A percentile compares a stretch with the other conserved stretches of the same genome.
Conservation (phyloP, 371 early-diverging fungal genomes). For the Lichtheimia ornata region DNA sequence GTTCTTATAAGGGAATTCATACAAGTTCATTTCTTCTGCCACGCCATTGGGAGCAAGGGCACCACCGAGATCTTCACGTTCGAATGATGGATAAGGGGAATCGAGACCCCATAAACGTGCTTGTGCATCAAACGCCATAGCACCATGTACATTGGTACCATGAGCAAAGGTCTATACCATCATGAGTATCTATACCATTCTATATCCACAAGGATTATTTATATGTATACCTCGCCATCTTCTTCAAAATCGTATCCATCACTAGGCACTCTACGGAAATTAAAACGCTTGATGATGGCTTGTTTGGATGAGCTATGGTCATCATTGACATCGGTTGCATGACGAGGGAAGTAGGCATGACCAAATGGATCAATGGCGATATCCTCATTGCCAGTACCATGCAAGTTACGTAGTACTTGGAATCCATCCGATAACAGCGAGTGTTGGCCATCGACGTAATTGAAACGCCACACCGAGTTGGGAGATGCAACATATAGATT, state of each 20-base stretch:
- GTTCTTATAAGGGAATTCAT: conserved; percentile 27
- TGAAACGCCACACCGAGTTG: conserved; percentile 34
- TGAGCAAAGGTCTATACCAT: conserved; percentile 23
- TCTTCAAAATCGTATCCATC: conserved; percentile 38
- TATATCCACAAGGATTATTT: not conserved
- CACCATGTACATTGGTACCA: conserved; percentile 40
- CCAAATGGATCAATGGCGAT: conserved; percentile 45
- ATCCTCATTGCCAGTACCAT: conserved; percentile 23
- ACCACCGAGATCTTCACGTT: conserved; percentile 21
- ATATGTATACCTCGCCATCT: conserved; percentile 31
- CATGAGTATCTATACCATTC: not conserved
- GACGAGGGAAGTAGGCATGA: conserved; percentile 33
- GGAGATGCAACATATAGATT: conserved; percentile 34
- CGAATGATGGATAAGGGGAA: conserved; percentile 21
- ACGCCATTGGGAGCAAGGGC: conserved; percentile 21
- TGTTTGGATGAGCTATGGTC: conserved; percentile 13
- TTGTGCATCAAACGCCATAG: conserved; percentile 46
- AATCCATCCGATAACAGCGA: conserved; percentile 25
- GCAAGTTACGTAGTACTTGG: conserved; percentile 28
- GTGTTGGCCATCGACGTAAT: conserved; percentile 49
- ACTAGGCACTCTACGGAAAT: conserved; percentile 33
- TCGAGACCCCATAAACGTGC: conserved; percentile 47
- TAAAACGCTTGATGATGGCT: conserved; percentile 45
- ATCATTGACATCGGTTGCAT: conserved; percentile 7
- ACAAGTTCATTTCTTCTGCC: conserved; percentile 46